phyloP scores from a whole-genome alignment of 768 basidiomycete genomes.

The Austroboletus festivus region DNA sequence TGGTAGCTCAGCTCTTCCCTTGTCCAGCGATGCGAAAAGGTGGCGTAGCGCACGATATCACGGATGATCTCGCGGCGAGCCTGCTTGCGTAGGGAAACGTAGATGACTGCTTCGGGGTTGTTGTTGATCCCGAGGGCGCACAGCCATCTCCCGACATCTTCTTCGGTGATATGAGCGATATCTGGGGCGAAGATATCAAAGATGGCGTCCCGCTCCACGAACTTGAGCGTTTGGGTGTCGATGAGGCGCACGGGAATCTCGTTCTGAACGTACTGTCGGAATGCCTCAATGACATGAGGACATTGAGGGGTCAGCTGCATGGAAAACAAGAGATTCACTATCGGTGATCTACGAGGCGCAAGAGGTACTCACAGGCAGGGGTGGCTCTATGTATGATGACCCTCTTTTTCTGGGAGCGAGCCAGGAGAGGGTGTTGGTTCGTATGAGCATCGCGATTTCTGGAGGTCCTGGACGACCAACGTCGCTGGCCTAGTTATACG shows the following conservation, averaged over 20 bases:
- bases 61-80: slow-evolving; percentile 18
- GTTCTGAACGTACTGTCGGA: slow-evolving; percentile 13
- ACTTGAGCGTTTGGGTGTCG: slow-evolving; percentile 19
- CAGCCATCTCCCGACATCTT: slow-evolving; percentile 11
- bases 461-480: no score
- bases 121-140: neutral
- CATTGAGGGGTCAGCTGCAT: no score
- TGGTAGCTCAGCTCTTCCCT: slow-evolving; percentile 18
- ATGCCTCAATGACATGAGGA: no score
- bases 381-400: no score
- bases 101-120: slow-evolving; percentile 13
- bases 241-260: slow-evolving; percentile 27
- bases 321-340: no score
- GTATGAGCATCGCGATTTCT: no score
- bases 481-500: no score
- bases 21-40: slow-evolving; percentile 20
- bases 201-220: slow-evolving; percentile 21
- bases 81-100: slow-evolving; percentile 8
- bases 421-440: no score
- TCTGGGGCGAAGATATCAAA: slow-evolving; percentile 16
- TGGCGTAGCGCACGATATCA: slow-evolving; percentile 19
- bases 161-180: slow-evolving; percentile 18
- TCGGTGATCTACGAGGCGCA: no score
- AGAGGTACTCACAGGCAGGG: no score
- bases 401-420: no score